Evolutionary conservation across 1,139 yeast genomes (phyloP).

Genomic region (Yamadazyma triangularis): DNA sequence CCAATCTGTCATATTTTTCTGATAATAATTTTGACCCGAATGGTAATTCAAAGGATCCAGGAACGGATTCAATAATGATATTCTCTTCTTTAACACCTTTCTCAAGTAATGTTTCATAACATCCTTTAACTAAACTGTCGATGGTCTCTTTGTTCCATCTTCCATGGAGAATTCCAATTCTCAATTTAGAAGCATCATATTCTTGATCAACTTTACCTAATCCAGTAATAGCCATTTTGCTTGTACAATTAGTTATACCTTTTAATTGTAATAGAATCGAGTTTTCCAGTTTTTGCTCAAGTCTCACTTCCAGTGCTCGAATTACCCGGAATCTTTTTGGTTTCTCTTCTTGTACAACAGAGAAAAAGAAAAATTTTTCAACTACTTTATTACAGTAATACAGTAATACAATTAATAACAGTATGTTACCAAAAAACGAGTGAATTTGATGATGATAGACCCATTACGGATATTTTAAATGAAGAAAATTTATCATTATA

Average conservation of each 20-base stretch:
- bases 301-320: too few species aligned
- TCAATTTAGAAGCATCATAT: slow-evolving; percentile 66
- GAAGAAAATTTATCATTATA: slow-evolving; percentile 26
- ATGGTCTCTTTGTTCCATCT: slow-evolving; percentile 87
- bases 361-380: too few species aligned
- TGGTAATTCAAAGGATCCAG: slow-evolving; percentile 94
- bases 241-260: neutral
- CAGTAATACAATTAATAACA: too few species aligned
- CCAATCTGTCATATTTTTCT: slow-evolving; percentile 40
- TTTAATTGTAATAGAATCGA: too few species aligned
- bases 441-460: neutral
- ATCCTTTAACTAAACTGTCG: slow-evolving; percentile 77
- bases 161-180: slow-evolving; percentile 87
- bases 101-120: slow-evolving; percentile 51
- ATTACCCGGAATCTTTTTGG: slow-evolving; percentile 1
- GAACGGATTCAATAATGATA: slow-evolving; percentile 78
- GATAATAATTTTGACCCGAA: slow-evolving; percentile 61
- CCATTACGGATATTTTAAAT: slow-evolving; percentile 6
- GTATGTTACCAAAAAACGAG: too few species aligned
- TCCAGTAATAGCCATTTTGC: slow-evolving; percentile 74
- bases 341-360: too few species aligned
- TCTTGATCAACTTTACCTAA: slow-evolving; percentile 67
- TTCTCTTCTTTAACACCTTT: slow-evolving; percentile 74
- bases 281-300: too few species aligned
- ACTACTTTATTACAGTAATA: too few species aligned